Conservation (phyloP, 2,329 filamentous ascomycete species). For the Fusarium metavorans region DNA sequence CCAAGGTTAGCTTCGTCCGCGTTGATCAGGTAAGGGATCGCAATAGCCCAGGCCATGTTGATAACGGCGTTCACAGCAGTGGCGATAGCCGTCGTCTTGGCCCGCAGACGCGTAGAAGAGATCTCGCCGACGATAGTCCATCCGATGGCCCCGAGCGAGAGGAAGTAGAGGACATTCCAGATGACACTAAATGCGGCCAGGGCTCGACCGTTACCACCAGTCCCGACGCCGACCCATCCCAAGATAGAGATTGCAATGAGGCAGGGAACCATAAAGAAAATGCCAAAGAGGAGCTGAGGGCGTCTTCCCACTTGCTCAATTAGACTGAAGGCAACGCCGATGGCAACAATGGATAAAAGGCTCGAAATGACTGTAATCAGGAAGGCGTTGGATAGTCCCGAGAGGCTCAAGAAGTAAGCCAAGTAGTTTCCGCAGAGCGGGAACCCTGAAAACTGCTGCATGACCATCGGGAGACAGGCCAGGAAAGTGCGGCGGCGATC, state of each 20-base stretch:
- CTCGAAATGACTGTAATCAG: constrained; percentile 1
- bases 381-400: not conserved
- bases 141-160: not conserved
- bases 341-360: not conserved
- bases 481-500: not conserved
- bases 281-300: not conserved
- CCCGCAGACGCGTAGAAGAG: constrained; percentile 4
- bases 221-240: not conserved
- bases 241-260: not conserved
- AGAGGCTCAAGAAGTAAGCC: constrained; percentile 1
- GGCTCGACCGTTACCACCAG: not conserved
- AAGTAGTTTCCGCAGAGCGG: constrained; percentile 2
- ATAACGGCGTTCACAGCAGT: constrained; percentile 1
- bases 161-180: not conserved
- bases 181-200: not conserved
- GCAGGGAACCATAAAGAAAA: not conserved
- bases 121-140: constrained; percentile 7
- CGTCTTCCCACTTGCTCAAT: not conserved
- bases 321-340: not conserved
- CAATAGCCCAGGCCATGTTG: constrained; percentile 11
- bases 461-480: not conserved
- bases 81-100: constrained; percentile 12
- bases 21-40: constrained; percentile 10
- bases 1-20: not conserved
- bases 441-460: not conserved